Evolutionary conservation across 2,329 filamentous ascomycete genomes (phyloP).

Genomic region (Fonsecaea monophora): DNA sequence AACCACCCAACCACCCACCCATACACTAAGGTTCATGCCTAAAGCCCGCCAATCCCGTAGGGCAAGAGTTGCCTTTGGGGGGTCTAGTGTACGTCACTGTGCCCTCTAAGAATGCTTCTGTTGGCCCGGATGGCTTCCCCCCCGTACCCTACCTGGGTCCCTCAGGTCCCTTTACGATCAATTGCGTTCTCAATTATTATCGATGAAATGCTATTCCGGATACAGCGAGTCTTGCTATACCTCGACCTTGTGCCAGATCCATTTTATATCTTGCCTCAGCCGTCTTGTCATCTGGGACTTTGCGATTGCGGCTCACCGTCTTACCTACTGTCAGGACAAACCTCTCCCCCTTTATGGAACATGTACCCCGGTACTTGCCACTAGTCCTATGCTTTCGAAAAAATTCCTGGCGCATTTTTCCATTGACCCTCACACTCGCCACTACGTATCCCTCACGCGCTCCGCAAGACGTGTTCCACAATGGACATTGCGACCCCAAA

Average conservation of each 20-base stretch:
- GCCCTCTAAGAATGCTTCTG: neutral
- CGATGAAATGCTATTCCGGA: neutral
- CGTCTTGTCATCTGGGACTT: neutral
- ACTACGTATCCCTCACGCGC: neutral
- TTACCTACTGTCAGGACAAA: neutral
- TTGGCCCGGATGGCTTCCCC: conserved; percentile 7
- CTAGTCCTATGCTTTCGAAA: conserved; percentile 4
- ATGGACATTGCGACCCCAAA: conserved; percentile 34
- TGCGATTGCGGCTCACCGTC: neutral
- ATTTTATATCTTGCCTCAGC: neutral
- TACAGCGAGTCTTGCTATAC: conserved; percentile 1
- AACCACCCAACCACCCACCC: neutral
- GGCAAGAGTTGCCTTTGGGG: neutral
- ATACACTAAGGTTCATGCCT: conserved; percentile 1
- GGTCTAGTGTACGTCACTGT: neutral
- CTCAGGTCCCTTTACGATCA: neutral
- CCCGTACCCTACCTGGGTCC: neutral
- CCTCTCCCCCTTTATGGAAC: neutral
- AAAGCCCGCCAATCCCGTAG: conserved; percentile 1
- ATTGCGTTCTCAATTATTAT: neutral
- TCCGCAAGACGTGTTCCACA: conserved; percentile 8
- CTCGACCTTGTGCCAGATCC: neutral
- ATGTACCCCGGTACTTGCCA: conserved; percentile 30
- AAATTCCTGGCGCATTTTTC: conserved; percentile 7
- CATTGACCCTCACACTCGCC: neutral